Base-by-base conservation (phyloP, 2,329 filamentous ascomycete species). In the Penicillium oxalicum region DNA sequence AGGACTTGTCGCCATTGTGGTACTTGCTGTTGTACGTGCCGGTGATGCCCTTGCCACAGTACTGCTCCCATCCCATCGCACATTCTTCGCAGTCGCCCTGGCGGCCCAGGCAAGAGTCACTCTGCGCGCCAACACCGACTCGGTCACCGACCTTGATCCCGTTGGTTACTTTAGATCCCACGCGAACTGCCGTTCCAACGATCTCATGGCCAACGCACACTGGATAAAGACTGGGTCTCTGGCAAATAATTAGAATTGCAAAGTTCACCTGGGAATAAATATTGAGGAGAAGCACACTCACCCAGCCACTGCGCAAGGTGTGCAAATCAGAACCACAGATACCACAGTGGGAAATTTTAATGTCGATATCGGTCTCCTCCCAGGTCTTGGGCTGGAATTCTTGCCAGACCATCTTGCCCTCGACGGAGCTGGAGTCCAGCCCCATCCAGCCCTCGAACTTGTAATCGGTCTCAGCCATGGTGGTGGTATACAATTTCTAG, bases 141-240 rank as follows among this genome's bases (percentile, higher is more conserved):
- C 66, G 67, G 40, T 69, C 64, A 13, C 66, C 65, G 29, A 69
- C 38, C 41, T 67, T 59, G 54, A 68, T 63, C 2, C 51, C 55
- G 12, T 57, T 45, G 5, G 53, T 60, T 1, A 61, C 71, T 40
- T 71, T 54, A 37, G 69, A 73, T 33, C 80, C 81, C 13, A 83
- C 77, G 18, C 77, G 76, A 26, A 82, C 76, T 4, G 73, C 79
- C 1, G 69, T 76, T 45, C 83, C 82, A 39, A 85, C 77, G 38
- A 85, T 82, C 61, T 86, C 83, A 61, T 86, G 82, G 44, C 82
- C 82, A 18, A 84, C 80, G 45, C 77, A 78, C 43, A 78, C 65
- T 13, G 71, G 71, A 48, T 73, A 73, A 2, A 45, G 42, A 32
- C 63, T 55, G 11, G 65, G 62, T 24, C 60, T 54, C 66, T 69